Conservation (phyloP, 495 filamentous ascomycete species). For the Xylona heveae region DNA sequence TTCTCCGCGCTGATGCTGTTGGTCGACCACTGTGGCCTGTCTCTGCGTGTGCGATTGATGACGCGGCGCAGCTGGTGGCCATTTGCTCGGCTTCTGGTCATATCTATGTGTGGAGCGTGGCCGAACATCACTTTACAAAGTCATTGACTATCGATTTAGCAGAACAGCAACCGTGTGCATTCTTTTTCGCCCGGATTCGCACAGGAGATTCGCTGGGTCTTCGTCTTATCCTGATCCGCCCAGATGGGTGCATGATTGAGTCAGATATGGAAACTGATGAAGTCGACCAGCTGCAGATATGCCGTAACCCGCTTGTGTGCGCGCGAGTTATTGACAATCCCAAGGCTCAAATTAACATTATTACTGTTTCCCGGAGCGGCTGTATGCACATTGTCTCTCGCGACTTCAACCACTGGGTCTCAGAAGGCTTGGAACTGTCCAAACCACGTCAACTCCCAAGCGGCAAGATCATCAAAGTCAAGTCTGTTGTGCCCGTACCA, state of each 20-base stretch:
- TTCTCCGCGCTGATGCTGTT: conserved; percentile 11
- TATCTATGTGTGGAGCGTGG: conserved; percentile 36
- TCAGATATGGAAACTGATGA: neutral
- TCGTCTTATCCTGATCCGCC: conserved; percentile 29
- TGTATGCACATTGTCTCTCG: conserved; percentile 24
- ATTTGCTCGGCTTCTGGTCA: conserved; percentile 31
- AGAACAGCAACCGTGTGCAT: conserved; percentile 29
- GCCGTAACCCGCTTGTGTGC: neutral
- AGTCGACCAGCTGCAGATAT: neutral
- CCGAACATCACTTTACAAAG: conserved; percentile 25
- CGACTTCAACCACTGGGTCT: conserved; percentile 13
- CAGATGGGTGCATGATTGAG: conserved; percentile 28
- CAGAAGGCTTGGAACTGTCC: conserved; percentile 13
- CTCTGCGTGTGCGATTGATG: conserved; percentile 33
- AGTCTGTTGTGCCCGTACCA: conserved; percentile 17
- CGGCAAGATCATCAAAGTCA: conserved; percentile 11
- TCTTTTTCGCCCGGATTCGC: conserved; percentile 27
- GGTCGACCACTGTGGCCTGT: conserved; percentile 32
- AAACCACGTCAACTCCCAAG: conserved; percentile 7
- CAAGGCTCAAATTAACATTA: neutral
- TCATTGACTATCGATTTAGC: conserved; percentile 24
- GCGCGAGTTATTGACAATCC: neutral
- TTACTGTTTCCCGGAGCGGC: conserved; percentile 21
- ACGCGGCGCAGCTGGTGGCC: conserved; percentile 36
- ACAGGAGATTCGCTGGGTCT: conserved; percentile 7